Conservation (phyloP, 495 filamentous ascomycete species). For the Tricharina praecox region DNA sequence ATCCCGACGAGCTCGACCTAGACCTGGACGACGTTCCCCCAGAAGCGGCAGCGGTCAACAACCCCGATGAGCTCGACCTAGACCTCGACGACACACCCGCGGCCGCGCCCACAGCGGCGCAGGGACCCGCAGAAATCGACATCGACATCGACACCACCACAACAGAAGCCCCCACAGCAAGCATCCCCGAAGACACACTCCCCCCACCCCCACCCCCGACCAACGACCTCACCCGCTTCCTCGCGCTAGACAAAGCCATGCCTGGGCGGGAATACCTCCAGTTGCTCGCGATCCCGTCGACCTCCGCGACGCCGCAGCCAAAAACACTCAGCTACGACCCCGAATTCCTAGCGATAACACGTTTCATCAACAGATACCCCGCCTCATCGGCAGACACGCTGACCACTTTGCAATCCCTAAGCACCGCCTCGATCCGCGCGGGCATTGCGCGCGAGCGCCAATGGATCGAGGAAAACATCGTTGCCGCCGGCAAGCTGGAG, state of each 20-base stretch:
- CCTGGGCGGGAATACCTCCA: conserved; percentile 67
- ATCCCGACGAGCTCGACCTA: conserved; percentile 30
- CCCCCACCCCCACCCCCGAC: conserved; percentile 7
- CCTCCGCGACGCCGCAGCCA: conserved; percentile 13
- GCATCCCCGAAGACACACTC: conserved; percentile 14
- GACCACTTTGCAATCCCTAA: conserved; percentile 6
- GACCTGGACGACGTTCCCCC: conserved; percentile 9
- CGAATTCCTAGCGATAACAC: conserved; percentile 88
- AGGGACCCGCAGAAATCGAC: conserved; percentile 29
- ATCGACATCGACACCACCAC: conserved; percentile 18
- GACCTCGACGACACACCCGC: conserved; percentile 29
- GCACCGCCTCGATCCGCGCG: not conserved
- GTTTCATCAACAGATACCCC: conserved; percentile 46
- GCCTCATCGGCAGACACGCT: conserved; percentile 9
- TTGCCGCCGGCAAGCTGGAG: conserved; percentile 37
- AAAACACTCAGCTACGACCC: conserved; percentile 60
- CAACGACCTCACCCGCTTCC: conserved; percentile 63
- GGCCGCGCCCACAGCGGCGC: not conserved
- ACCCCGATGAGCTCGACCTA: conserved; percentile 38
- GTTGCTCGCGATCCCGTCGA: conserved; percentile 39
- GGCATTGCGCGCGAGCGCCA: conserved; percentile 33
- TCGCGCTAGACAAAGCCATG: conserved; percentile 80
- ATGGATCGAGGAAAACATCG: conserved; percentile 66
- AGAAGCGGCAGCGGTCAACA: conserved; percentile 22
- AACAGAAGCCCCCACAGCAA: too few relatives aligned